Evolutionary conservation across 176 grass and related monocot genomes (phyloP).

Genomic region (Saccharum officinarum): DNA sequence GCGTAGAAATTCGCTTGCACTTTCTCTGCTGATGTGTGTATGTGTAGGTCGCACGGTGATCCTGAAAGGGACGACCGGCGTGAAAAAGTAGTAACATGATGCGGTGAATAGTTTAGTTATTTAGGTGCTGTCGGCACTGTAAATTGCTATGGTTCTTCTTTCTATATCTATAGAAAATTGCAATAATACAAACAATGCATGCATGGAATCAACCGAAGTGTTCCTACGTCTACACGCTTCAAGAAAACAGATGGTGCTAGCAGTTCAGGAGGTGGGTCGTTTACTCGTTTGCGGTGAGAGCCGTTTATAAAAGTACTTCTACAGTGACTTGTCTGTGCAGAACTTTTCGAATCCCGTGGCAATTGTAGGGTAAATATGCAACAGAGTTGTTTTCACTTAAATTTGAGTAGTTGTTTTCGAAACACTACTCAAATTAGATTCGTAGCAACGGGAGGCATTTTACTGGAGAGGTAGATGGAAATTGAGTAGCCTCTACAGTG

Average conservation of each 20-base stretch:
- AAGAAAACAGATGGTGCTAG: background rate
- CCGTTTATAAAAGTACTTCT: background rate
- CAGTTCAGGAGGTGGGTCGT: background rate
- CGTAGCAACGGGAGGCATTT: too few relatives aligned
- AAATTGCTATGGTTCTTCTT: constrained; percentile 20
- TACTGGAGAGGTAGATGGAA: too few relatives aligned
- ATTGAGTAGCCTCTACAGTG: too few relatives aligned
- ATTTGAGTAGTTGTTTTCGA: too few relatives aligned
- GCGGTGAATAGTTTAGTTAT: too few relatives aligned
- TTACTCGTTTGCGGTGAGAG: background rate
- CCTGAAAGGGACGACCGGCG: too few relatives aligned
- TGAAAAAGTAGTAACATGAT: too few relatives aligned
- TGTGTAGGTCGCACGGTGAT: too few relatives aligned
- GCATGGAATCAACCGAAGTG: background rate
- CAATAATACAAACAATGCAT: background rate
- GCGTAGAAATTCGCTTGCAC: constrained; percentile 4
- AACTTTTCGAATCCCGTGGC: too few relatives aligned
- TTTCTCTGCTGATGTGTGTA: background rate
- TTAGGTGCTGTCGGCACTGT: background rate
- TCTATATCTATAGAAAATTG: background rate
- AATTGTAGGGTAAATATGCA: background rate
- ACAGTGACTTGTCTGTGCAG: too few relatives aligned
- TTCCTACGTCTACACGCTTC: background rate
- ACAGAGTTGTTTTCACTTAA: too few relatives aligned
- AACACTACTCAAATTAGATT: too few relatives aligned